phyloP scores from a whole-genome alignment of 1,139 yeast species.

The Magnusiomyces tetraspermus region DNA sequence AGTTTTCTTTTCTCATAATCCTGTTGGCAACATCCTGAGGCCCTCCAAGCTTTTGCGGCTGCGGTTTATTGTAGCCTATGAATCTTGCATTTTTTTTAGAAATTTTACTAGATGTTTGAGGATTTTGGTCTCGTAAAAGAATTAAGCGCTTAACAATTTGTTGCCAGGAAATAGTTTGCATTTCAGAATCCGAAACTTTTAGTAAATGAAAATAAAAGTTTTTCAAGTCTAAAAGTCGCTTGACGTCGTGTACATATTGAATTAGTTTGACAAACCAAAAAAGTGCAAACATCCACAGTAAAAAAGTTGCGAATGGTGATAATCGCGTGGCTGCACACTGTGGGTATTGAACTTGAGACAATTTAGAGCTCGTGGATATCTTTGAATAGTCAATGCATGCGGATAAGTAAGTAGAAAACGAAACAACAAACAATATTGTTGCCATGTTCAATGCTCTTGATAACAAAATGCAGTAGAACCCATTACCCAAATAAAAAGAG shows the following conservation, averaged over 20 bases:
- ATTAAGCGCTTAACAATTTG: constrained; percentile 71
- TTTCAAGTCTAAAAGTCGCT: constrained; percentile 51
- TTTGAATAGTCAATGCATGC: constrained; percentile 69
- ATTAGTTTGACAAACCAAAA: constrained; percentile 49
- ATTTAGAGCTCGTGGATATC: constrained; percentile 33
- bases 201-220: constrained; percentile 60
- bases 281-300: constrained; percentile 52
- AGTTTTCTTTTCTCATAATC: constrained; percentile 90
- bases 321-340: constrained; percentile 51
- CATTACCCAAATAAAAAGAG: constrained; percentile 75
- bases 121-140: constrained; percentile 70
- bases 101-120: constrained; percentile 42
- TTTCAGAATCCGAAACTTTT: constrained; percentile 64
- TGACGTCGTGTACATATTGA: constrained; percentile 43
- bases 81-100: constrained; percentile 38
- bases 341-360: constrained; percentile 46
- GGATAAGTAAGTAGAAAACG: constrained; percentile 68
- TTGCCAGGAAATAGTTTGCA: constrained; percentile 92
- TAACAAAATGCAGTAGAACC: constrained; percentile 65
- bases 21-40: constrained; percentile 94
- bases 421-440: constrained; percentile 68
- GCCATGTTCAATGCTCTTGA: constrained; percentile 53
- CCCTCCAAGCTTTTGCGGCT: constrained; percentile 64
- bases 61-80: constrained; percentile 31
- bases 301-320: constrained; percentile 39